A percentile compares a stretch with the other conserved stretches of the same genome.
phyloP scores from a whole-genome alignment of 108 stramenopile genomes.

The Nannochloropsis gaditana region DNA sequence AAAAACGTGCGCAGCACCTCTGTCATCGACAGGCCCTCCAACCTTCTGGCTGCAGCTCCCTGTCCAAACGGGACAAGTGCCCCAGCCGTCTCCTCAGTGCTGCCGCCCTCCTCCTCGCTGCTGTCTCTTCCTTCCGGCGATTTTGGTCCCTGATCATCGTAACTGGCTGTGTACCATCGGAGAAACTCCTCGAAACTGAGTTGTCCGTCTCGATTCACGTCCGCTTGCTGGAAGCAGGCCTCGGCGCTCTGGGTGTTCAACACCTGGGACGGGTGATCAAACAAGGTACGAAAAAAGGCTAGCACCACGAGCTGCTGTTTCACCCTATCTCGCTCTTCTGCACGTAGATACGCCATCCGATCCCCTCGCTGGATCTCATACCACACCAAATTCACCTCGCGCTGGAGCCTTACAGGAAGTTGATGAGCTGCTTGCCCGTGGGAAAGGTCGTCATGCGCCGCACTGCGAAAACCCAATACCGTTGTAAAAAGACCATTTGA shows the following conservation, averaged over 20 bases:
- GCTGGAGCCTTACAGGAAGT: background rate
- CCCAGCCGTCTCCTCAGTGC: background rate
- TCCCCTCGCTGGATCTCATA: background rate
- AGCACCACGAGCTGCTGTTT: conserved; percentile 9
- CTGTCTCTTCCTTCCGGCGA: background rate
- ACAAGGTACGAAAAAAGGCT: background rate
- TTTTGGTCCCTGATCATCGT: background rate
- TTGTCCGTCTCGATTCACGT: conserved; percentile 10
- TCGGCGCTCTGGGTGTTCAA: background rate
- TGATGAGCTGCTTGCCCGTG: background rate
- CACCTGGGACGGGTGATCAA: background rate
- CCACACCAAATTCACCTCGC: background rate
- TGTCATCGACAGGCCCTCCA: background rate
- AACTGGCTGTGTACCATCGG: conserved; percentile 21
- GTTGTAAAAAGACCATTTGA: background rate
- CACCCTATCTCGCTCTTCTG: background rate
- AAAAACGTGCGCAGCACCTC: background rate
- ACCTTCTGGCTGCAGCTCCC: background rate
- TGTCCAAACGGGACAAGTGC: background rate
- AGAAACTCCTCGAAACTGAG: conserved; percentile 16
- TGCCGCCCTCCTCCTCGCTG: background rate
- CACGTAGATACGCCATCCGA: background rate
- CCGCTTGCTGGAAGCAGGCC: conserved; percentile 20
- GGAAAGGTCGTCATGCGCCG: background rate
- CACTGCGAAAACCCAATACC: background rate